Conservation (phyloP, 345 rosid species). For the Balakata baccata region DNA sequence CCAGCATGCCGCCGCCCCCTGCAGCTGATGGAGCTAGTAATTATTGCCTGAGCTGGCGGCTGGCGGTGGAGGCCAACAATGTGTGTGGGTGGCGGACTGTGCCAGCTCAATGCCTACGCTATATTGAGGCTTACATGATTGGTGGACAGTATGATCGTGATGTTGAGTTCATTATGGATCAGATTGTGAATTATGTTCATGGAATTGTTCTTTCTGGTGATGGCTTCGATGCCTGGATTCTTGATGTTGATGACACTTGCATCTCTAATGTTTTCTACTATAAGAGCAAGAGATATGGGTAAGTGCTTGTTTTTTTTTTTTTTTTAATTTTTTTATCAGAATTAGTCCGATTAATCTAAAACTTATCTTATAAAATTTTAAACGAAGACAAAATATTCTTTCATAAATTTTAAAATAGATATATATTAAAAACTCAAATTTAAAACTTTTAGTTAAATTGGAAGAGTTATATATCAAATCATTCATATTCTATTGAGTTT, state of each 20-base stretch:
- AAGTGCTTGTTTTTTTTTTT: too few species aligned
- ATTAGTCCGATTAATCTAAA: too few species aligned
- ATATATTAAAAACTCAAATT: too few species aligned
- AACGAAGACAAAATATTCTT: too few species aligned
- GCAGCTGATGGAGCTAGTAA: slow-evolving; percentile 18
- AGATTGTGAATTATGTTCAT: slow-evolving; percentile 42
- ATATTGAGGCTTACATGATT: slow-evolving; percentile 62
- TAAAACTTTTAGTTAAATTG: too few species aligned
- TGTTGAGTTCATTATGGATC: slow-evolving; percentile 45
- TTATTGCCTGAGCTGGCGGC: slow-evolving; percentile 80
- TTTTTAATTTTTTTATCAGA: too few species aligned
- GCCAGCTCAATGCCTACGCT: slow-evolving; percentile 52
- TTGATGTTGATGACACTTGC: slow-evolving; percentile 93
- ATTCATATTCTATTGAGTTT: too few species aligned
- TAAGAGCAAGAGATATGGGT: slow-evolving; percentile 73
- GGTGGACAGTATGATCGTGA: slow-evolving; percentile 77
- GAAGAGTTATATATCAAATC: too few species aligned
- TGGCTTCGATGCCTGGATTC: slow-evolving; percentile 83
- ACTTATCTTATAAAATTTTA: too few species aligned
- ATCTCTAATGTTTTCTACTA: slow-evolving; percentile 72
- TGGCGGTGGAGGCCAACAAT: slow-evolving; percentile 79
- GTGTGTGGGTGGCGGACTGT: slow-evolving; percentile 68
- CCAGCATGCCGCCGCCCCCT: neutral
- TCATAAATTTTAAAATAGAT: too few species aligned
- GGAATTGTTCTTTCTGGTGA: slow-evolving; percentile 37